Percentiles rank a stretch among this genome's conserved stretches.
Evolutionary conservation across 2,329 filamentous ascomycete genomes (phyloP).

Genomic region (Elsinoe batatas): DNA sequence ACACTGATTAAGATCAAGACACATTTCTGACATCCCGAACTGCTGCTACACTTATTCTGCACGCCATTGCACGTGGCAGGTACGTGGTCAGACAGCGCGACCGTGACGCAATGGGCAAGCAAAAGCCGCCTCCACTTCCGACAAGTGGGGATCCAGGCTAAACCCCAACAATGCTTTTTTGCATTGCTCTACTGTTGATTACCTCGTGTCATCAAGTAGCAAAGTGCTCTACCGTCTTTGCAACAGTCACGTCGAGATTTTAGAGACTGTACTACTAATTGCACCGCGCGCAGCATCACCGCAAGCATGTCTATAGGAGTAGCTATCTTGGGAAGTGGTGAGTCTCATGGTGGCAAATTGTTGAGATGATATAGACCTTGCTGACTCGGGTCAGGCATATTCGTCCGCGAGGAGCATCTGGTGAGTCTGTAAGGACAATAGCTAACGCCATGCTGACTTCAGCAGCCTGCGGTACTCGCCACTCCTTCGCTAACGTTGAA

Average conservation of each 20-base stretch:
- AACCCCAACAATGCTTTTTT: not conserved
- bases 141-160: not conserved
- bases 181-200: not conserved
- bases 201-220: not conserved
- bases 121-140: too few species aligned
- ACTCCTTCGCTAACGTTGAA: conserved; percentile 44
- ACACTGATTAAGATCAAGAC: too few species aligned
- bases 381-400: conserved; percentile 38
- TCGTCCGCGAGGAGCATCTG: conserved; percentile 50
- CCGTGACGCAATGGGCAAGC: too few species aligned
- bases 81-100: too few species aligned
- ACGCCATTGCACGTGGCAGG: too few species aligned
- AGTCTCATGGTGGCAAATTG: not conserved
- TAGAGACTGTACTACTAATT: not conserved
- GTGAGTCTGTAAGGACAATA: conserved; percentile 28
- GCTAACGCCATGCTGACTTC: conserved; percentile 18
- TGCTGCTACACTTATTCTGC: too few species aligned
- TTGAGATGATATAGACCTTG: not conserved
- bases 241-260: too few species aligned
- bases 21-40: too few species aligned
- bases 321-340: conserved; percentile 51
- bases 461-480: conserved; percentile 49
- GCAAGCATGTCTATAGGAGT: conserved; percentile 36
- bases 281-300: not conserved
- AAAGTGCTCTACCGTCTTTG: not conserved